Conservation (phyloP, 2,329 filamentous ascomycete genomes). For the Claviceps maximensis region DNA sequence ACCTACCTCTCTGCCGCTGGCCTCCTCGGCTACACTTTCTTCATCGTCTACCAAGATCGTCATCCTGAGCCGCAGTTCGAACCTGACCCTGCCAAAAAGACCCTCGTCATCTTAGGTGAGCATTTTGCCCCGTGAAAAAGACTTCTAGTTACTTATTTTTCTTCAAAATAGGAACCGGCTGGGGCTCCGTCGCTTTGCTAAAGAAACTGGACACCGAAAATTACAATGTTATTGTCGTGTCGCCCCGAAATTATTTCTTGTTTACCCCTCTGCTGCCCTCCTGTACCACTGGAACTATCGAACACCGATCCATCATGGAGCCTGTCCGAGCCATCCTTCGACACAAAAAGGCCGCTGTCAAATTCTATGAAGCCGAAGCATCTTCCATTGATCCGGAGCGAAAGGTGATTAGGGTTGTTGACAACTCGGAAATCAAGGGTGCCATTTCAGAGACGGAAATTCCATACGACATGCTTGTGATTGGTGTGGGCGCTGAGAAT, state of each 20-base stretch:
- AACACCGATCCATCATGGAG: slow-evolving; percentile 99
- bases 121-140: background rate
- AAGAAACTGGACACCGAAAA: slow-evolving; percentile 99
- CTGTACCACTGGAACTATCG: slow-evolving; percentile 92
- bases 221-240: slow-evolving; percentile 98
- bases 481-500: slow-evolving; percentile 95
- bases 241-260: slow-evolving; percentile 98
- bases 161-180: slow-evolving; percentile 64
- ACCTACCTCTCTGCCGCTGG: slow-evolving; percentile 64
- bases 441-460: slow-evolving; percentile 73
- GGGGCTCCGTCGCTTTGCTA: slow-evolving; percentile 87
- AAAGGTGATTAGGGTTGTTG: slow-evolving; percentile 77
- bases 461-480: slow-evolving; percentile 93
- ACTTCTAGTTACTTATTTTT: background rate
- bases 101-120: slow-evolving; percentile 83
- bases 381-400: slow-evolving; percentile 89
- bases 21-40: slow-evolving; percentile 58
- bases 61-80: slow-evolving; percentile 68
- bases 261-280: slow-evolving; percentile 96
- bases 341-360: slow-evolving; percentile 85
- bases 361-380: slow-evolving; percentile 96
- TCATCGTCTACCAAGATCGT: slow-evolving; percentile 70
- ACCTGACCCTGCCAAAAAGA: slow-evolving; percentile 87
- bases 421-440: slow-evolving; percentile 88
- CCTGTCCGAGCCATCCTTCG: slow-evolving; percentile 91